Base-by-base conservation (phyloP, 352 stramenopile species). In the Phytopythium vexans region DNA sequence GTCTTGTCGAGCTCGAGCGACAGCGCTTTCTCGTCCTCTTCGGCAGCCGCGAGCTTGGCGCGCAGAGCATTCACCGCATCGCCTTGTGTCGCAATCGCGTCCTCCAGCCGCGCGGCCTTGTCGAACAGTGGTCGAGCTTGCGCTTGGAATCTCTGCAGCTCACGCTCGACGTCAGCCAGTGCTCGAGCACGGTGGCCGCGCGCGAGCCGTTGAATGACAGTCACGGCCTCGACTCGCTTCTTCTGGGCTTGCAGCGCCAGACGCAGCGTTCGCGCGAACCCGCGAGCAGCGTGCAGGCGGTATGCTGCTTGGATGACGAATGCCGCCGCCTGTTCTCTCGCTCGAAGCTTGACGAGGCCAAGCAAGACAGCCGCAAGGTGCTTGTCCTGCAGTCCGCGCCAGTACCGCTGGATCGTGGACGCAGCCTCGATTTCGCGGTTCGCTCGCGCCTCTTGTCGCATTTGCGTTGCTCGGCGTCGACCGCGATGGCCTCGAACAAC, bases 161-260 rank as follows among this genome's bases (percentile, higher is more conserved):
- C 83, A n/a, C 74, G 64, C 35, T 80, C 64, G 10, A 97, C 79
- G 47, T 96, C 89, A 6, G 56, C 62, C 32, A 70, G 53, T 9
- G 69, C 77, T 21, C 89, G 80, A 0, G 77, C 89, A 43, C 88
- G 87, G 44, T 97, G 77, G 1, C 89, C 89, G 33, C 89, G 72
- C 9, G 88, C 64, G 3, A 97, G 48, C 2, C 83, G 70, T 58
- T 97, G 89, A 38, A 96, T 85, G 16, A 72, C 58, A 0, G 49
- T 72, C n/a, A 84, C 74, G 6, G 77, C 74, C 15, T 65, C 33
- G 3, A 78, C 27, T 6, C 70, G 68, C 51, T 54, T 68, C n/a
- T 56, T 40, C 40, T 93, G 77, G 3, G 74, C 54, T 6, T 74
- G 41, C 51, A 82, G 58, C 0, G 78, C 70, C 9, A 85, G 35